Base-by-base conservation (phyloP, 2,329 filamentous ascomycete species). In the Talaromyces verruculosus region DNA sequence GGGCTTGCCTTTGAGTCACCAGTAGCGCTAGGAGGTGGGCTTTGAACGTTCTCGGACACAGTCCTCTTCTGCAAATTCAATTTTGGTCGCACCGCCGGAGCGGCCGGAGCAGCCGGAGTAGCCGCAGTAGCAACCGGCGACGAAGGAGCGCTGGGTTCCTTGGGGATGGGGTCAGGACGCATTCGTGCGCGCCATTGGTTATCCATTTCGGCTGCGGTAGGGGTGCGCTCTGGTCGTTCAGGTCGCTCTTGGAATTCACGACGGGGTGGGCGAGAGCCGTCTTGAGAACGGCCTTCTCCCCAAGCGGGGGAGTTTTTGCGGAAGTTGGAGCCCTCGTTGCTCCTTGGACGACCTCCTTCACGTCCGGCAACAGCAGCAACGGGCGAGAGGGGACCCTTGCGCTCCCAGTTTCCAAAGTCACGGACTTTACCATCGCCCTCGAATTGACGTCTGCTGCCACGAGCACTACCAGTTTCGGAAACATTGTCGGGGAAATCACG, bases 121-220 rank as follows among this genome's bases (percentile, higher is more conserved):
- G 87, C 85, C 57, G 85, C 82, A 57, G 81, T 78, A 4, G 84
- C 81, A 41, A 88, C 85, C 17, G 89, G 88, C 58, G 93, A 92
- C 28, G 91, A 88, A 10, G 91, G 91, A 71, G 89, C 88, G 75
- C 89, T 93, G 67, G 87, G 86, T 67, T 95, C 91, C 63, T 89
- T 90, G 15, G 65, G 51, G 15, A 61, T 22, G 25, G 89, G 85
- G 13, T 96, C 93, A n/a, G 94, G 92, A 71, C 88, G 90, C 93
- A 98, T 98, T 79, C 87, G 91, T 71, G 86, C 84, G 73, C 95
- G 90, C 95, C 95, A 99, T 80, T 96, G 89, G 81, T 89, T 96
- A 77, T 98, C 95, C 75, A 91, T 87, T 67, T 99, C 95, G 60
- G 95, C 91, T 47, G 95, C 95, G 65, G 91, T 98, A 25, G 91